A percentile compares a stretch with the other conserved stretches of the same genome.
These are phyloP conservation scores for Cucumis cinereus DNA, from an alignment of 306 rosid genomes.

Conservation along the genomic window DNA sequence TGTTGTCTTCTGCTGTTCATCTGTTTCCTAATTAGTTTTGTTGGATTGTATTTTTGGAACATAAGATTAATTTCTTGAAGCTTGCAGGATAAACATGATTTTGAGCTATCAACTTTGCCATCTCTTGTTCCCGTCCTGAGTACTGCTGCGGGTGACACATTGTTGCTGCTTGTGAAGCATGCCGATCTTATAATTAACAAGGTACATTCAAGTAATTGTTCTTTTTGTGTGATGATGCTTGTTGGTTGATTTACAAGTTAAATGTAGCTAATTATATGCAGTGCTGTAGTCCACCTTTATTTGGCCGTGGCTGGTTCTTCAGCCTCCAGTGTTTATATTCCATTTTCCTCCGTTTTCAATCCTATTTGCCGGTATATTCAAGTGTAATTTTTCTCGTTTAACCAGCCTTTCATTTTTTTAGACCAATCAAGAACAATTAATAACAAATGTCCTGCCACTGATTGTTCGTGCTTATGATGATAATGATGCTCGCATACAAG, in stretches of 20 bases:
- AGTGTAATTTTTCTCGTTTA: not conserved
- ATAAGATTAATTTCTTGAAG: not conserved
- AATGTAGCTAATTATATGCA: not conserved
- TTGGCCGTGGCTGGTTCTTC: not conserved
- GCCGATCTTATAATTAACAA: constrained; percentile 80
- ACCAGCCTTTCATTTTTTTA: constrained; percentile 16
- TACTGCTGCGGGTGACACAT: constrained; percentile 73
- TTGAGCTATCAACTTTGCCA: constrained; percentile 87
- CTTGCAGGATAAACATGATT: constrained; percentile 79
- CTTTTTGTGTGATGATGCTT: not conserved
- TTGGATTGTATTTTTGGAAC: not conserved
- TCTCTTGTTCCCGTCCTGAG: constrained; percentile 90
- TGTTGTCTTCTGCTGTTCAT: not conserved
- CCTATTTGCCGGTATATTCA: not conserved
- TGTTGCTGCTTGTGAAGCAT: constrained; percentile 79
- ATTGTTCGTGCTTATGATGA: constrained; percentile 89
- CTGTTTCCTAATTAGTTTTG: not conserved
- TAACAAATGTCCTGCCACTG: constrained; percentile 85
- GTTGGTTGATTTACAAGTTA: not conserved
- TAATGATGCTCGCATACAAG: constrained; percentile 88
- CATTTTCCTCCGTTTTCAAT: not conserved
- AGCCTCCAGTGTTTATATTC: not conserved
- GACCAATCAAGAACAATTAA: constrained; percentile 76
- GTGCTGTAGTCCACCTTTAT: not conserved
- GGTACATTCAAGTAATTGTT: constrained; percentile 27